Percentiles rank a stretch among this genome's conserved stretches.
These are phyloP conservation scores for Microthlaspi erraticum DNA, from an alignment of 345 rosid genomes.

Conservation along the genomic window DNA sequence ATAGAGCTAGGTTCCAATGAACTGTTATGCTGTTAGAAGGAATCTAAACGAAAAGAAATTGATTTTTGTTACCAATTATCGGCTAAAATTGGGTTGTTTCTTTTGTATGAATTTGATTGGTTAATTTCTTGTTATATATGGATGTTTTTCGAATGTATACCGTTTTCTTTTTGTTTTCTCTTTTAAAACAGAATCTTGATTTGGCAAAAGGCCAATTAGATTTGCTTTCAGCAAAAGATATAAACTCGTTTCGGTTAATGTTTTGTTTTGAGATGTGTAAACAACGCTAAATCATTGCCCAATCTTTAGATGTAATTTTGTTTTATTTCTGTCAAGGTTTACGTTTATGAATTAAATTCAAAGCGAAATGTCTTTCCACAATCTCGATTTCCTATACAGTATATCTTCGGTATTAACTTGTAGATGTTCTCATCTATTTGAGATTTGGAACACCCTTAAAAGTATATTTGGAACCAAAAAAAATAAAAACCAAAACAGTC, in stretches of 20 bases:
- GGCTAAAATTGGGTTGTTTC: not conserved
- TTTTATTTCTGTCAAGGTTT: no score
- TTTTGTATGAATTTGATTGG: not conserved
- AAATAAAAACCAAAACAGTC: not conserved
- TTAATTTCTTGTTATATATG: conserved; percentile 8
- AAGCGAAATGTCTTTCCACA: not conserved
- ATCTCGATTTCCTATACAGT: no score
- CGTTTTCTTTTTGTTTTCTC: not conserved
- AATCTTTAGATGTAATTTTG: no score
- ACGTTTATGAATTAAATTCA: no score
- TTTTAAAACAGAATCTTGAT: conserved; percentile 11
- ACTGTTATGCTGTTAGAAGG: not conserved
- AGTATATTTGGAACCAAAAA: not conserved
- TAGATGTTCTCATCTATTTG: not conserved
- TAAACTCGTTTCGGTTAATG: not conserved
- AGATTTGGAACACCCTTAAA: conserved; percentile 11
- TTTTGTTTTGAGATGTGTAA: not conserved
- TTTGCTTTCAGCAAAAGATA: not conserved
- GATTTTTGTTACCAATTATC: conserved; percentile 8
- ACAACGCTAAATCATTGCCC: not conserved
- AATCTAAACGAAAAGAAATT: conserved; percentile 1
- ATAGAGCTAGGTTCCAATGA: not conserved
- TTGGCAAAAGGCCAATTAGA: not conserved
- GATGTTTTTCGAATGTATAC: not conserved
- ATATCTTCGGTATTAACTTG: not conserved